Base-by-base conservation (phyloP, 2,329 filamentous ascomycete genomes). In the Aureobasidium sp. region DNA sequence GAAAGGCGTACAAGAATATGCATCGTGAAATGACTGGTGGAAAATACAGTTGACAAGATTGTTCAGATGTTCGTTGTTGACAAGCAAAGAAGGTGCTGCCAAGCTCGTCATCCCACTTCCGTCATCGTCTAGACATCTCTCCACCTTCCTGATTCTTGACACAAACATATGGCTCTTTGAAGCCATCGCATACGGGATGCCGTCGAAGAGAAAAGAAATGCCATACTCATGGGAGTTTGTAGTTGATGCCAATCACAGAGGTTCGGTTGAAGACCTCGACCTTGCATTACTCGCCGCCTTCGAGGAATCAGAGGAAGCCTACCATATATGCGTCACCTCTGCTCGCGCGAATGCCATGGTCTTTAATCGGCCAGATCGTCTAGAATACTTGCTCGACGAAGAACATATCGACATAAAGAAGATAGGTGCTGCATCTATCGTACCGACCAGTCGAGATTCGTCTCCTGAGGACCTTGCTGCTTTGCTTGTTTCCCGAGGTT, bases 1-100 rank as follows among this genome's bases (percentile, higher is more conserved):
- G 63, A 55, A 59, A 62, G 42, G 51, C 64, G 3, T 65, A 66
- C 65, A 37, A 66, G 65, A 39, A 66, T 66, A 39, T 66, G 65
- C 65, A 66, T 66, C 20, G n/a, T 56, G 48, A 42, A 9, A 22
- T 22, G 3, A 31, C 22, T 42, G 51, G n/a, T 56, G 3, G 22
- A 44, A 25, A 20, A 15, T 31, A 9, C 29, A 20, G 11, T 20
- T 20, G 41, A 22, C 25, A 56, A 56, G 29, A n/a, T 55, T 14
- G 27, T 39, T 25, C 6, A n/a, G 41, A 47, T 25, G 1, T 58
- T 29, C 25, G 31, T 41, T 58, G 55, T 47, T 47, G 41, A 58
- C 39, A 58, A 37, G 55, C 41, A 41, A 37, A 29, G 41, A 36
- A 14, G 20, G 17, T 31, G 17, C 34, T 27, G 41, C 29, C 42